phyloP scores from a whole-genome alignment of 768 basidiomycete species.

The Hypholoma fasciculare region DNA sequence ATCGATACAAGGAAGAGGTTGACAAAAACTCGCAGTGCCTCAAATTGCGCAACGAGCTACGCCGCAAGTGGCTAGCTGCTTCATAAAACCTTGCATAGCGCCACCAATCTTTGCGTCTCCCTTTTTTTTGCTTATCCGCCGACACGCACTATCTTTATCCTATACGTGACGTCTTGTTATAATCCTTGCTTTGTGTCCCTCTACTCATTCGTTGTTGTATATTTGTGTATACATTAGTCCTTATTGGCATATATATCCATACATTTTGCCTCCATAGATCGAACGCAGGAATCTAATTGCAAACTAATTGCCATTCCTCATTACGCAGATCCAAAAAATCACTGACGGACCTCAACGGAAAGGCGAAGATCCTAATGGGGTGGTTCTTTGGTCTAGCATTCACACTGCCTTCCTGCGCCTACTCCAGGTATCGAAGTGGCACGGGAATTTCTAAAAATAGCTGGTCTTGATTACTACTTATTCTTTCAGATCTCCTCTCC shows the following conservation, averaged over 20 bases:
- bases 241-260: background rate
- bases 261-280: background rate
- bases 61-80: conserved; percentile 32
- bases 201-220: conserved; percentile 6
- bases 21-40: conserved; percentile 30
- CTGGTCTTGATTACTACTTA: too few relatives aligned
- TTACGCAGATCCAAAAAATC: too few relatives aligned
- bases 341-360: too few relatives aligned
- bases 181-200: conserved; percentile 3
- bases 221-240: conserved; percentile 4
- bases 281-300: too few relatives aligned
- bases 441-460: too few relatives aligned
- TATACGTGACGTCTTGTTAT: background rate
- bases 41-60: conserved; percentile 28
- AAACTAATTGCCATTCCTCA: too few relatives aligned
- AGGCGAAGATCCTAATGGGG: too few relatives aligned
- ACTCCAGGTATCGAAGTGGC: too few relatives aligned
- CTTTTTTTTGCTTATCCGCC: background rate
- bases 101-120: background rate
- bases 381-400: too few relatives aligned
- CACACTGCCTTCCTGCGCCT: too few relatives aligned
- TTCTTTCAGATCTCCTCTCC: too few relatives aligned
- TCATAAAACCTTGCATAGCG: background rate
- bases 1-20: conserved; percentile 39
- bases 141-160: conserved; percentile 4